Conservation (phyloP, 805 yeast species). For the Starmerella khaoyaiensis region DNA sequence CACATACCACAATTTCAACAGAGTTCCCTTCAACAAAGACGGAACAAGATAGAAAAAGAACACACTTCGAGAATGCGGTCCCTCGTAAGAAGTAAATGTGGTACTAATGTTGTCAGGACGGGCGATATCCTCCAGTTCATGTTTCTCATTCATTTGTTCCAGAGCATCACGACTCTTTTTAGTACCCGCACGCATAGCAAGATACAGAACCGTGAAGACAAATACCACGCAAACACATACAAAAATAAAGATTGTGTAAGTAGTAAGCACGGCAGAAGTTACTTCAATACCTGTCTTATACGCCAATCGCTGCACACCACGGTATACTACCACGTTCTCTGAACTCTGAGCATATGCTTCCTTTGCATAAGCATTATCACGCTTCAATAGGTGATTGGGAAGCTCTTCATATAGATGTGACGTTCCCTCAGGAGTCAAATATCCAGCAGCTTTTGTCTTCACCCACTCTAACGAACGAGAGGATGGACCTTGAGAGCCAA, state of each 20-base stretch:
- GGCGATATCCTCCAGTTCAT: background rate
- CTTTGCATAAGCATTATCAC: conserved; percentile 8
- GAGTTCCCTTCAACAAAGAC: conserved; percentile 62
- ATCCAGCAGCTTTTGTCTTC: background rate
- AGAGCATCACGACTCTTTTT: conserved; percentile 31
- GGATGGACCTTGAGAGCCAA: conserved; percentile 1
- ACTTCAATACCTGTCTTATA: conserved; percentile 65
- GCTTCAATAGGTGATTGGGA: background rate
- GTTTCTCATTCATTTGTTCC: conserved; percentile 21
- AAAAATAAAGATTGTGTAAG: conserved; percentile 71
- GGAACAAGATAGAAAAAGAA: conserved; percentile 47
- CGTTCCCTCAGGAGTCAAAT: conserved; percentile 5
- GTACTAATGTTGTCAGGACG: conserved; percentile 1
- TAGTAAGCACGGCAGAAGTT: conserved; percentile 72
- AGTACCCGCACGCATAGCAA: conserved; percentile 27
- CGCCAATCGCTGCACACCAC: conserved; percentile 82
- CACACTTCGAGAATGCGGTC: conserved; percentile 7
- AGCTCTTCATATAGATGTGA: background rate
- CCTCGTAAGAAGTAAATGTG: conserved; percentile 8
- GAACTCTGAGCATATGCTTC: conserved; percentile 21
- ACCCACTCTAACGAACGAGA: conserved; percentile 13
- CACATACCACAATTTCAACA: conserved; percentile 65
- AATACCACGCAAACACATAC: conserved; percentile 62
- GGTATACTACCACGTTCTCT: conserved; percentile 43
- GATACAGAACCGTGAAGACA: conserved; percentile 43